Evolutionary conservation across 768 basidiomycete genomes (phyloP), one percentile per base, ranked within the genome.

Genomic region (Phlebiopsis flavidoalba): DNA sequence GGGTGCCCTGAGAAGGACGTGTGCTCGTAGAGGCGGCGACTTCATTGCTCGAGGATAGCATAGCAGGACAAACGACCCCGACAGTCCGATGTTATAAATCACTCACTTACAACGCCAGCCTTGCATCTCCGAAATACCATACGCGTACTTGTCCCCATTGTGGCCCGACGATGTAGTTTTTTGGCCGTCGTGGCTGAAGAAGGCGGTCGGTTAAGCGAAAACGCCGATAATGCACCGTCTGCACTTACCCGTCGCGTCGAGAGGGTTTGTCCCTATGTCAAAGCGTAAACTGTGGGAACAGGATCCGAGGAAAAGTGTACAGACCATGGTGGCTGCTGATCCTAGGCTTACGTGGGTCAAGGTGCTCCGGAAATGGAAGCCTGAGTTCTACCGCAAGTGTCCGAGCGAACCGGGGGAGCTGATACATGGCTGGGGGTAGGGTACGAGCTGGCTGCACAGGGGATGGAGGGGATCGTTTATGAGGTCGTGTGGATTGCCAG

Each of bases 41-140:
- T 24, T 35, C 31, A 31, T 62, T 35, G 54, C 19, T 60, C 37
- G 17, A 48, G 24, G 31, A 19, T 1, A 58, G 45, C 53, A 47
- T 64, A 63, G 31, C 46, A 33, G 50, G 1, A 53, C 52, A 21
- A 12, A 3, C 19, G 58, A 17, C 31, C 37, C n/a, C n/a, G n/a
- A n/a, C 40, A 52, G 22, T 60, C 43, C 22, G 48, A 24, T 31
- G 21, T 43, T 40, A 8, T 10, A 45, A 21, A 50, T 22, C 8
- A 88, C 96, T 76, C 70, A 99, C 96, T 86, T 76, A 98, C 89
- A n/a, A 75, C 97, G 82, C 97, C 97, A 99, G 68, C 97, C 97
- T 75, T 99, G 97, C 96, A 98, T 98, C 76, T 98, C 95, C 50
- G 91, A 88, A 47, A 97, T 82, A 7, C 83, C 89, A 74, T 87